phyloP scores from a whole-genome alignment of 2,329 filamentous ascomycete species.

The Metarhizium rileyi region DNA sequence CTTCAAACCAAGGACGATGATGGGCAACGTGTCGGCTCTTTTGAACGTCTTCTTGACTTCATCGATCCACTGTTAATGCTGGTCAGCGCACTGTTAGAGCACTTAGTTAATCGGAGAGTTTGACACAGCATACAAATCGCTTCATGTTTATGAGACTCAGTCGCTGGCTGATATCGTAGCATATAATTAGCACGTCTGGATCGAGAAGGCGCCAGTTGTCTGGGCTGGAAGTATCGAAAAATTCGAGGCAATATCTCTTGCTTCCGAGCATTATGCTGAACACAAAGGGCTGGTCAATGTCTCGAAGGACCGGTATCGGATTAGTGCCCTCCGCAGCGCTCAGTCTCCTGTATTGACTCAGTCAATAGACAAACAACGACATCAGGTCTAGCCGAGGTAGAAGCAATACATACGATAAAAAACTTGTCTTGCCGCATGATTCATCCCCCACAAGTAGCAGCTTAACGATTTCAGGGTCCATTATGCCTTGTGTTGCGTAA shows the following conservation, averaged over 20 bases:
- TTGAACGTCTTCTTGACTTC: conserved; percentile 40
- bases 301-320: conserved; percentile 40
- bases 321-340: conserved; percentile 33
- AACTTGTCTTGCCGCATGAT: conserved; percentile 50
- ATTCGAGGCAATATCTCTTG: conserved; percentile 42
- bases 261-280: conserved; percentile 39
- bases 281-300: conserved; percentile 51
- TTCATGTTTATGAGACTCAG: conserved; percentile 49
- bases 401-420: conserved; percentile 43
- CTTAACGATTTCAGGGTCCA: conserved; percentile 41
- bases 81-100: conserved; percentile 1
- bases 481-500: conserved; percentile 12
- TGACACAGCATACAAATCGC: conserved; percentile 34
- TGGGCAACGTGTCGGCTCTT: conserved; percentile 37
- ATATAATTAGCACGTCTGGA: conserved; percentile 49
- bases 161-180: conserved; percentile 52
- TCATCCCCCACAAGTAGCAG: conserved; percentile 50
- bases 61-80: conserved; percentile 41
- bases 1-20: conserved; percentile 51
- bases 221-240: conserved; percentile 49
- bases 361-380: conserved; percentile 7
- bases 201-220: conserved; percentile 48
- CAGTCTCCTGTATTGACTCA: conserved; percentile 34
- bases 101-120: conserved; percentile 1
- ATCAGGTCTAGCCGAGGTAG: background rate